phyloP scores from a whole-genome alignment of 805 yeast genomes.

The Saccharomyces cerevisiae region DNA sequence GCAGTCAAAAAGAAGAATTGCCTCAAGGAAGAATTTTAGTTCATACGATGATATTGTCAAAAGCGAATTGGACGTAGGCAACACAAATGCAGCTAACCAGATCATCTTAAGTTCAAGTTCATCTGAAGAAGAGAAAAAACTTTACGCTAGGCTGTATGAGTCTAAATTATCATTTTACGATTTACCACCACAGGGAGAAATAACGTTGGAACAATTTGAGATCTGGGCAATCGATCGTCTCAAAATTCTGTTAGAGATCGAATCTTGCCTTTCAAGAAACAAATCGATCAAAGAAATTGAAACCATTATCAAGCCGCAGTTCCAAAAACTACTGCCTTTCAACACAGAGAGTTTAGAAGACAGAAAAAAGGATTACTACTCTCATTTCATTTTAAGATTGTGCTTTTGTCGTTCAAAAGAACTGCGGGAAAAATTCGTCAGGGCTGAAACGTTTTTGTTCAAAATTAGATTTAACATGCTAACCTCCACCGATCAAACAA shows the following conservation, averaged over 20 bases:
- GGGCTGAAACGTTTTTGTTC: conserved; percentile 69
- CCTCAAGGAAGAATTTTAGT: conserved; percentile 61
- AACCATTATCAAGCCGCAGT: conserved; percentile 51
- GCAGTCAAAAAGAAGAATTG: conserved; percentile 64
- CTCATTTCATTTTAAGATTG: conserved; percentile 79
- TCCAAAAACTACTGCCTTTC: conserved; percentile 56
- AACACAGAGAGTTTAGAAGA: conserved; percentile 42
- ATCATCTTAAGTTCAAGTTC: conserved; percentile 16
- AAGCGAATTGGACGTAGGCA: conserved; percentile 13
- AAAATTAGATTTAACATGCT: conserved; percentile 60
- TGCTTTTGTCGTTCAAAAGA: conserved; percentile 88
- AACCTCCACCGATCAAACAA: conserved; percentile 57
- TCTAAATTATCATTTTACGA: conserved; percentile 67
- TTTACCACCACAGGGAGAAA: conserved; percentile 72
- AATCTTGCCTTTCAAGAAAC: conserved; percentile 59
- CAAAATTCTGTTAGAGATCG: conserved; percentile 75
- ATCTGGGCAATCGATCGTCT: conserved; percentile 91
- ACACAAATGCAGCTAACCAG: conserved; percentile 22
- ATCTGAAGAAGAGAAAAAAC: conserved; percentile 29
- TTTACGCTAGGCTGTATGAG: conserved; percentile 38
- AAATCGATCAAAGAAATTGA: conserved; percentile 60
- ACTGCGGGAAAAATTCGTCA: conserved; percentile 66
- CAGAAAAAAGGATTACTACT: conserved; percentile 81
- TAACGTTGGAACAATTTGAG: conserved; percentile 88
- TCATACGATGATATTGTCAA: conserved; percentile 23